Evolutionary conservation across 257 asterid genomes (phyloP).

Genomic region (Orobanche coerulescens): DNA sequence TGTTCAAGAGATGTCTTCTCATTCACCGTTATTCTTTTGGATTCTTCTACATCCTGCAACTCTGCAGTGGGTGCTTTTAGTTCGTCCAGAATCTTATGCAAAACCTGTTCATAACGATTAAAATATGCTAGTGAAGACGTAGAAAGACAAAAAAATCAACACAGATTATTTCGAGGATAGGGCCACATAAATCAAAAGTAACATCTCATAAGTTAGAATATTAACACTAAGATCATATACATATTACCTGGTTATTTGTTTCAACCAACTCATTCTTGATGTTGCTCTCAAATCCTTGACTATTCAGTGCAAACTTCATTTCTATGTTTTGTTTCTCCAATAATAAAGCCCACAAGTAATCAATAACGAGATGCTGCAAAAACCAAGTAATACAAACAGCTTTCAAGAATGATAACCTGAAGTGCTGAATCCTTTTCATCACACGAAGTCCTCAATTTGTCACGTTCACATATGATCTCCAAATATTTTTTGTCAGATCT

Average conservation of each 20-base stretch:
- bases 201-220: neutral
- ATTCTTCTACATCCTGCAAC: constrained; percentile 66
- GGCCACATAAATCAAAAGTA: neutral
- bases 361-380: constrained; percentile 26
- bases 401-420: constrained; percentile 45
- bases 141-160: neutral
- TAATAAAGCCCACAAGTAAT: constrained; percentile 43
- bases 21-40: constrained; percentile 54
- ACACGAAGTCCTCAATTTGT: constrained; percentile 49
- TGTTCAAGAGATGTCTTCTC: constrained; percentile 70
- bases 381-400: neutral
- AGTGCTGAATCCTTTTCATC: constrained; percentile 70
- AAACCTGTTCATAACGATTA: constrained; percentile 37
- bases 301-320: constrained; percentile 50
- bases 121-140: neutral
- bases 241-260: constrained; percentile 67
- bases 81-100: constrained; percentile 74
- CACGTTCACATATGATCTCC: constrained; percentile 56
- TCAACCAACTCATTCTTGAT: constrained; percentile 57
- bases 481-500: constrained; percentile 69
- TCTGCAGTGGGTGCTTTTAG: constrained; percentile 58
- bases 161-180: neutral
- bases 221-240: neutral
- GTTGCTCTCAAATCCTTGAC: constrained; percentile 62
- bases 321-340: constrained; percentile 70